Percentiles rank a stretch among this genome's conserved stretches.
Evolutionary conservation across 2,329 filamentous ascomycete species (phyloP).

Genomic region (Ceratocystis albifundus): DNA sequence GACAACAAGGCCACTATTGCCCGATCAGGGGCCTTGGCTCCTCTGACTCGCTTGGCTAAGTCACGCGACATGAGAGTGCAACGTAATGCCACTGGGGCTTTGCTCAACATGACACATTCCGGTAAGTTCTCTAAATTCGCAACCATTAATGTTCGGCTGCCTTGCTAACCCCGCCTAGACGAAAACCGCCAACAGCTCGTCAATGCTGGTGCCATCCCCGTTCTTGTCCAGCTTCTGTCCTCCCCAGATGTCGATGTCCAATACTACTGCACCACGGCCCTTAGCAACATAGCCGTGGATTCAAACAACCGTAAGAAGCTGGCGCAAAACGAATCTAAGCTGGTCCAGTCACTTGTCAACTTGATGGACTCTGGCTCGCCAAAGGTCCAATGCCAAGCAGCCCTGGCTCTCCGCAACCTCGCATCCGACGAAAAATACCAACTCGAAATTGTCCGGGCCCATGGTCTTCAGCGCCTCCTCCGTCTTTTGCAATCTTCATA

Average conservation of each 20-base stretch:
- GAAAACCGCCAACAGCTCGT: slow-evolving; percentile 97
- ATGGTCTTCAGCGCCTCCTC: slow-evolving; percentile 73
- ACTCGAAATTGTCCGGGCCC: slow-evolving; percentile 85
- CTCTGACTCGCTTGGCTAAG: slow-evolving; percentile 82
- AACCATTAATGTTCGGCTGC: slow-evolving; percentile 13
- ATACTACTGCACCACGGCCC: slow-evolving; percentile 96
- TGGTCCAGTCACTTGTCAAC: slow-evolving; percentile 88
- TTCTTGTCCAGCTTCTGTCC: slow-evolving; percentile 85
- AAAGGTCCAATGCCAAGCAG: slow-evolving; percentile 96
- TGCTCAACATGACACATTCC: slow-evolving; percentile 98
- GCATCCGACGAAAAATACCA: slow-evolving; percentile 98
- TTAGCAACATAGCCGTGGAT: slow-evolving; percentile 98
- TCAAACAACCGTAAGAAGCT: slow-evolving; percentile 80
- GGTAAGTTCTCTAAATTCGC: slow-evolving; percentile 42
- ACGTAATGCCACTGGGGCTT: slow-evolving; percentile 86
- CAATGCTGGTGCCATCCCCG: slow-evolving; percentile 92
- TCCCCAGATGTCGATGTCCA: slow-evolving; percentile 94
- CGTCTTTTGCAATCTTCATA: slow-evolving; percentile 90
- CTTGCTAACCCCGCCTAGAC: slow-evolving; percentile 42
- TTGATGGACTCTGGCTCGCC: slow-evolving; percentile 96
- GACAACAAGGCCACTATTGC: slow-evolving; percentile 99
- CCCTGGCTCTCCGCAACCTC: slow-evolving; percentile 82
- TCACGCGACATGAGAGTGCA: slow-evolving; percentile 98
- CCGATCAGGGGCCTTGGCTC: slow-evolving; percentile 80
- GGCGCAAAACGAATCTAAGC: slow-evolving; percentile 75